Percentiles rank a stretch among this genome's conserved stretches.
Conservation (phyloP, 148 eudicot species). For the Fagopyrum esculentum region DNA sequence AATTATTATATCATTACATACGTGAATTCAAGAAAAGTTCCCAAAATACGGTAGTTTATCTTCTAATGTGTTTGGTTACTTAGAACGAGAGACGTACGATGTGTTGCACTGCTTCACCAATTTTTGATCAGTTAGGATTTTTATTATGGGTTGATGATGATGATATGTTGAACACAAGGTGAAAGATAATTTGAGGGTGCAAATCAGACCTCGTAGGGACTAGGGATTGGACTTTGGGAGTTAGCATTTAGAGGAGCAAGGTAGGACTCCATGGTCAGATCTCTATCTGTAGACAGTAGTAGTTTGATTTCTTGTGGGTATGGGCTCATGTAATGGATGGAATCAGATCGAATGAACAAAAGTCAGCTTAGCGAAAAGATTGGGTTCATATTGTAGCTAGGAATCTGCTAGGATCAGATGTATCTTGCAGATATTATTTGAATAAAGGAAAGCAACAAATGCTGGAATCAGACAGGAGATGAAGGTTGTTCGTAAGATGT, state of each 20-base stretch:
- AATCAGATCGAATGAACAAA: neutral
- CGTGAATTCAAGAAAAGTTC: too few relatives aligned
- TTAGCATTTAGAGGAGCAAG: neutral
- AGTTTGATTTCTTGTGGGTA: neutral
- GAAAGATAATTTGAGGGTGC: neutral
- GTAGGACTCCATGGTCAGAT: neutral
- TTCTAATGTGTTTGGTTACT: neutral
- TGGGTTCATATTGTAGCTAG: neutral
- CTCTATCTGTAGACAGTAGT: too few relatives aligned
- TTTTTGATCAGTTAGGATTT: neutral
- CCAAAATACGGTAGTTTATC: neutral
- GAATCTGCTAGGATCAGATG: neutral
- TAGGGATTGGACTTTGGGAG: neutral
- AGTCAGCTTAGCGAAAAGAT: constrained; percentile 7
- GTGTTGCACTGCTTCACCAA: neutral
- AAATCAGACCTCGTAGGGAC: neutral
- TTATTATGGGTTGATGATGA: neutral
- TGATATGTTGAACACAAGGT: neutral
- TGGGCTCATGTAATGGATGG: neutral
- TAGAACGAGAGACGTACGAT: neutral
- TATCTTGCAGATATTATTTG: constrained; percentile 1
- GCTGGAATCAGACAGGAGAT: neutral
- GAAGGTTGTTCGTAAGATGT: neutral
- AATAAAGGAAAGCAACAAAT: neutral
- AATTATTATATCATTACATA: neutral